phyloP scores from a whole-genome alignment of 352 stramenopile species.

The Phytophthora tentaculata region DNA sequence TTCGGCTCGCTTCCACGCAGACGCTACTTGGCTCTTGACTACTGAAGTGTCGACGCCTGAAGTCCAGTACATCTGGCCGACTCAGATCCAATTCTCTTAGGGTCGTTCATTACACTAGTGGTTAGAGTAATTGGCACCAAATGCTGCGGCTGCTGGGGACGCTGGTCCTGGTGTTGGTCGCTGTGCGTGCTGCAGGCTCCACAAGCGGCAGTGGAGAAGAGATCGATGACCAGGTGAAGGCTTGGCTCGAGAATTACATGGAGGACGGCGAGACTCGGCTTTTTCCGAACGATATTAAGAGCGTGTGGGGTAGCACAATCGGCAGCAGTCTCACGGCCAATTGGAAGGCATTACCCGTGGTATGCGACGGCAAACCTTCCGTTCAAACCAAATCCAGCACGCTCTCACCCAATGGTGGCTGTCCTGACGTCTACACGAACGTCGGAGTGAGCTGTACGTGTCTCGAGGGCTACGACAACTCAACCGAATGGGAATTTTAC shows the following conservation, averaged over 20 bases:
- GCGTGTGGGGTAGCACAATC: slow-evolving; percentile 55
- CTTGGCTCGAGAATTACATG: slow-evolving; percentile 62
- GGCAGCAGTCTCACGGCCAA: slow-evolving; percentile 56
- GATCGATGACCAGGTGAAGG: slow-evolving; percentile 52
- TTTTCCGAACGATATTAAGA: slow-evolving; percentile 68
- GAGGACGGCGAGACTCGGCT: slow-evolving; percentile 58
- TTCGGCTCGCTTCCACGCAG: slow-evolving; percentile 10
- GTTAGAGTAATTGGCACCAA: not conserved
- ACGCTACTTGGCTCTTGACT: not conserved
- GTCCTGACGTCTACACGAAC: slow-evolving; percentile 49
- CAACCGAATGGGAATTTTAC: slow-evolving; percentile 53
- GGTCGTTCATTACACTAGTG: not conserved
- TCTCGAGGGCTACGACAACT: slow-evolving; percentile 46
- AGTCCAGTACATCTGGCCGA: not conserved
- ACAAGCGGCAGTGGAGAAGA: slow-evolving; percentile 18
- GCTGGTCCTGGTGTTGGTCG: slow-evolving; percentile 11
- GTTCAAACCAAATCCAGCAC: slow-evolving; percentile 52
- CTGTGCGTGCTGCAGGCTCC: not conserved
- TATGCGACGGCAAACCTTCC: slow-evolving; percentile 54
- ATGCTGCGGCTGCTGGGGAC: slow-evolving; percentile 18
- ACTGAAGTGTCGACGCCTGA: not conserved
- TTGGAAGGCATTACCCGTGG: slow-evolving; percentile 56
- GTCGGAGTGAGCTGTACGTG: slow-evolving; percentile 65
- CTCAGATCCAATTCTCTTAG: slow-evolving; percentile 1
- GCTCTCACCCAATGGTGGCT: slow-evolving; percentile 54